Percentiles rank a stretch among this genome's conserved stretches.
Conservation (phyloP, 2,329 filamentous ascomycete species). For the Claviceps spartinae region DNA sequence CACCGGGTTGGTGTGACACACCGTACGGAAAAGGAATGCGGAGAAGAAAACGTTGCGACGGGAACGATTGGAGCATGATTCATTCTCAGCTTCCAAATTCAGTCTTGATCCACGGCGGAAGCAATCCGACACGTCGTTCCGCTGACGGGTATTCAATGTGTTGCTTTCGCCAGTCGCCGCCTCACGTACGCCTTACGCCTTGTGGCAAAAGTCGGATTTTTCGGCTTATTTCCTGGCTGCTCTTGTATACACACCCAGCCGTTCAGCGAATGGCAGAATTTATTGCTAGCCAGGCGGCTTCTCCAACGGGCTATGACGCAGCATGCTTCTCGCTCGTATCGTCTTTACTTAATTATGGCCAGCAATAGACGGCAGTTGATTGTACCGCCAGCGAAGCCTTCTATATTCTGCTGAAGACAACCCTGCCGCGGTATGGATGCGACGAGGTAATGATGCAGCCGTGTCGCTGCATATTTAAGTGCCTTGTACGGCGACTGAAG, state of each 20-base stretch:
- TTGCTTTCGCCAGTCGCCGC: background rate
- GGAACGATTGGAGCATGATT: background rate
- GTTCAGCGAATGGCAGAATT: no score
- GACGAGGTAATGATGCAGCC: background rate
- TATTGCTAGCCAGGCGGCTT: no score
- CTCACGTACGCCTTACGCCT: background rate
- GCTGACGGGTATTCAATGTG: background rate
- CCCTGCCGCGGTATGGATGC: background rate
- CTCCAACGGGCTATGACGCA: no score
- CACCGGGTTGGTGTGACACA: background rate
- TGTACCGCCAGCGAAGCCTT: no score
- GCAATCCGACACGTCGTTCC: background rate
- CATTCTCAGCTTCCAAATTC: background rate
- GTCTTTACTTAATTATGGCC: no score
- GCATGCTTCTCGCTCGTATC: no score
- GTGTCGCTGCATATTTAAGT: background rate
- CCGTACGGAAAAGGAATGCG: background rate
- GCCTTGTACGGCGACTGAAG: background rate
- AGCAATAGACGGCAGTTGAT: no score
- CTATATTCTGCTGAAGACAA: background rate
- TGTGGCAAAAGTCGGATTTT: background rate
- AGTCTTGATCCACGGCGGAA: background rate
- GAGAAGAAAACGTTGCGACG: background rate
- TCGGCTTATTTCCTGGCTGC: no score
- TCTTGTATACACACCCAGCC: no score